A percentile compares a stretch with the other conserved stretches of the same genome.
Evolutionary conservation across 2,329 filamentous ascomycete genomes (phyloP).

Genomic region (Didymellaceae sp.): DNA sequence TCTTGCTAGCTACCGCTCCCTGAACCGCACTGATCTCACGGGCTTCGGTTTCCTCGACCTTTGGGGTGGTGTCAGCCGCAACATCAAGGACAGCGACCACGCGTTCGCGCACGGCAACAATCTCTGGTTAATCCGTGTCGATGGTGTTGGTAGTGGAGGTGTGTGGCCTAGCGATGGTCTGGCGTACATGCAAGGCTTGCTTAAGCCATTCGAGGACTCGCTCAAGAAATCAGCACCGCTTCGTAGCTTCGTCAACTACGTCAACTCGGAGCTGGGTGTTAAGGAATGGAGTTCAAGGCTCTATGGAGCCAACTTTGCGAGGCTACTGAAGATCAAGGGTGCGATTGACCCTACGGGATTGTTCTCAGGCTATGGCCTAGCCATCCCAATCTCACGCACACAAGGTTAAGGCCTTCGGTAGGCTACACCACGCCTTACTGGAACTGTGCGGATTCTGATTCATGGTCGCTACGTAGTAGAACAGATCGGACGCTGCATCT

Average conservation of each 20-base stretch:
- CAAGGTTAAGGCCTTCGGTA: no score
- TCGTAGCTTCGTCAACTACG: conserved; percentile 28
- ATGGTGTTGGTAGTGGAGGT: conserved; percentile 16
- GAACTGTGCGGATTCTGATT: no score
- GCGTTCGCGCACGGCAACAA: conserved; percentile 25
- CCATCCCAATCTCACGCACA: no score
- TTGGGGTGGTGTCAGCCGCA: conserved; percentile 25
- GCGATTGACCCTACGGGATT: conserved; percentile 19
- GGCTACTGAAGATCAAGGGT: conserved; percentile 24
- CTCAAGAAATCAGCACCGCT: conserved; percentile 21
- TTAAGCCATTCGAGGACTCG: conserved; percentile 23
- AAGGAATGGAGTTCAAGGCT: conserved; percentile 25
- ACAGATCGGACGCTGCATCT: no score
- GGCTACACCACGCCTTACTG: no score
- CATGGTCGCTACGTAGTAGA: no score
- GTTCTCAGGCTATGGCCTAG: conserved; percentile 23
- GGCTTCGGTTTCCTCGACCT: conserved; percentile 27
- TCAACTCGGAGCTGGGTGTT: conserved; percentile 22
- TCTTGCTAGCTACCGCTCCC: conserved; percentile 12
- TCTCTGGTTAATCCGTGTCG: conserved; percentile 32
- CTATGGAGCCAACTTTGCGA: conserved; percentile 23
- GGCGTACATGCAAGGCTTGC: conserved; percentile 25
- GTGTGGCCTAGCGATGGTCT: conserved; percentile 26
- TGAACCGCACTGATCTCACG: conserved; percentile 26
- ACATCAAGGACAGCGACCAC: conserved; percentile 22